A percentile compares a stretch with the other conserved stretches of the same genome.
Conservation (phyloP, 208 protist species). For the Crithidia fasciculata region DNA sequence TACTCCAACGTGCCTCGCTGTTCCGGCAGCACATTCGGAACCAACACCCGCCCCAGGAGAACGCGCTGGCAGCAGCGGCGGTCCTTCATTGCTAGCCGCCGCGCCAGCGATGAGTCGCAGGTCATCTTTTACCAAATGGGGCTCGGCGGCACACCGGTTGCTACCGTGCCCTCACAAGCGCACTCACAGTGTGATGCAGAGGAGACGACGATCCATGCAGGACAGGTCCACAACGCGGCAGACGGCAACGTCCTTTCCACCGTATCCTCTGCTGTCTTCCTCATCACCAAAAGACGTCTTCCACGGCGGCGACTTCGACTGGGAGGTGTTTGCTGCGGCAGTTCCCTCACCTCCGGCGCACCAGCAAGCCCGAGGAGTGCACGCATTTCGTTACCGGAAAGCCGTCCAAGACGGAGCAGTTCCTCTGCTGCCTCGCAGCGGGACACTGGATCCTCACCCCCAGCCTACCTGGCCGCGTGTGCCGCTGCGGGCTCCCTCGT, state of each 20-base stretch:
- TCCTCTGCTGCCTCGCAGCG: slow-evolving; percentile 62
- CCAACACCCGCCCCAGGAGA: slow-evolving; percentile 5
- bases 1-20: slow-evolving; percentile 9
- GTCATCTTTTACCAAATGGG: slow-evolving; percentile 36
- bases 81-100: background rate
- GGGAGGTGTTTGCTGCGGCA: slow-evolving; percentile 8
- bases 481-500: slow-evolving; percentile 39
- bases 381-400: slow-evolving; percentile 77
- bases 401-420: slow-evolving; percentile 61
- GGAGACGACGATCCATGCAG: too few species aligned
- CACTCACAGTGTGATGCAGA: too few species aligned
- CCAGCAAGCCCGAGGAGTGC: slow-evolving; percentile 55
- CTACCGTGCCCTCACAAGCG: too few species aligned
- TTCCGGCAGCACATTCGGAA: slow-evolving; percentile 1
- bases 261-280: slow-evolving; percentile 17
- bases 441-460: slow-evolving; percentile 74
- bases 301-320: slow-evolving; percentile 17
- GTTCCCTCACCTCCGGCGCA: slow-evolving; percentile 25
- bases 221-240: too few species aligned
- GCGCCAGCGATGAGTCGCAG: slow-evolving; percentile 30
- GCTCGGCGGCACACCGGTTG: background rate
- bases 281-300: slow-evolving; percentile 32
- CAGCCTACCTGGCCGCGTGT: slow-evolving; percentile 55
- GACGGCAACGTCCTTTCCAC: background rate
- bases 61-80: background rate